Percentiles rank a stretch among this genome's conserved stretches.
These are phyloP conservation scores for Diaporthe citri DNA, from an alignment of 2,329 filamentous ascomycete genomes.

Conservation along the genomic window DNA sequence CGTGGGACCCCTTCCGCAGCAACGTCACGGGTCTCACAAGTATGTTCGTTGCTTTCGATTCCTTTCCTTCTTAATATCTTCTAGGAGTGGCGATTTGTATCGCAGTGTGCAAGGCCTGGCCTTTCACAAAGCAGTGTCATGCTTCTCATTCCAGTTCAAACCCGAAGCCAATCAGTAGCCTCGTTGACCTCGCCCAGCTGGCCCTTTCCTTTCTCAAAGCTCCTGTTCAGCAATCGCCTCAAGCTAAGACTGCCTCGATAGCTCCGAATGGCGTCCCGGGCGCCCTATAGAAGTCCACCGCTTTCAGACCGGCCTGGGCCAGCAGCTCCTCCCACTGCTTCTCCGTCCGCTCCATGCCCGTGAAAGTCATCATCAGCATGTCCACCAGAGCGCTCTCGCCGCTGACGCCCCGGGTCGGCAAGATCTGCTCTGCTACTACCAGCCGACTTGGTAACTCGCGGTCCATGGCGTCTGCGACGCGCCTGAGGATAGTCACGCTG, in stretches of 20 bases:
- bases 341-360: conserved; percentile 39
- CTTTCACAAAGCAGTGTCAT: background rate
- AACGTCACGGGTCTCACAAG: background rate
- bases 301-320: conserved; percentile 25
- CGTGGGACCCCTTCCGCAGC: too few species aligned
- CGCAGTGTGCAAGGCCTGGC: background rate
- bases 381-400: conserved; percentile 37
- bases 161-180: background rate
- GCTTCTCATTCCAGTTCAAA: background rate
- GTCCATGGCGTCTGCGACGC: conserved; percentile 39
- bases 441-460: conserved; percentile 37
- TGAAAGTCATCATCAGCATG: conserved; percentile 42
- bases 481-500: conserved; percentile 33
- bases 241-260: conserved; percentile 27
- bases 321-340: conserved; percentile 32
- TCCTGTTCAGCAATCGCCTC: background rate
- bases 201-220: background rate
- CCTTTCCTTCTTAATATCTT: too few species aligned
- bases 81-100: background rate
- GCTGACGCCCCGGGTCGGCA: conserved; percentile 36
- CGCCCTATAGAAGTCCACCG: background rate
- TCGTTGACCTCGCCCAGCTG: background rate
- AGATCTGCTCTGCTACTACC: conserved; percentile 43
- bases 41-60: background rate
- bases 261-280: conserved; percentile 24